Evolutionary conservation across 2,329 filamentous ascomycete genomes (phyloP), one percentile per base, ranked within the genome.

Genomic region (Sclerotinia sclerotiorum): DNA sequence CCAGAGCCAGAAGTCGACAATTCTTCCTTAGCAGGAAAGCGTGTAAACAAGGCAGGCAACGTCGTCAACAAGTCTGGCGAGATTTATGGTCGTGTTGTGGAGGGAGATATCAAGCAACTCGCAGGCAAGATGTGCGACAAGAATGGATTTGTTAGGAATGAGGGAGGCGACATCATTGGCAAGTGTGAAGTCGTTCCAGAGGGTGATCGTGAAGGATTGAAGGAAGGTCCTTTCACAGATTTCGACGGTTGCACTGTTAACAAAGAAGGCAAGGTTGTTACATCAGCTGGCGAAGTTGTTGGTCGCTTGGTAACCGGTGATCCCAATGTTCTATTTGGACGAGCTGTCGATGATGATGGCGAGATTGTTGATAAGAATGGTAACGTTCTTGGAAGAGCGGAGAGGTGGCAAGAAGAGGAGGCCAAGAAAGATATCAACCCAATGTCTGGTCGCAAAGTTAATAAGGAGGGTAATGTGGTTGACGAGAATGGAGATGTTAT

Each of bases 351-450:
- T 68, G 89, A 92, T 70, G 92, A 96, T 71, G 92, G 92, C 49
- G 92, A 95, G 68, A 88, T 96, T 44, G 83, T 91, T 68, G 92
- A 95, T 81, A 88, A 88, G 78, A 93, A 92, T 76, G 86, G 86
- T 44, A 88, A 88, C 71, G 76, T 80, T 0, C 77, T 88, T 2
- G 86, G 85, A 39, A 83, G 84, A 70, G 85, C 86, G 0, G 86
- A 88, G 77, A 81, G 86, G 27, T 88, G 85, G 85, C 82, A 79
- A 72, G 84, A 86, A 75, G 80, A 81, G 15, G 83, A 82, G 73
- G 87, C 81, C 5, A 80, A 84, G 77, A 83, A 82, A 77, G 80
- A 84, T 68, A 79, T 83, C 72, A 84, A 81, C 68, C 82, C 84
- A 57, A 82, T 87, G 72, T 79, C 81, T 1, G 86, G 85, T 27